Evolutionary conservation across 345 rosid genomes (phyloP).

Genomic region (Rhizophora mangle): DNA sequence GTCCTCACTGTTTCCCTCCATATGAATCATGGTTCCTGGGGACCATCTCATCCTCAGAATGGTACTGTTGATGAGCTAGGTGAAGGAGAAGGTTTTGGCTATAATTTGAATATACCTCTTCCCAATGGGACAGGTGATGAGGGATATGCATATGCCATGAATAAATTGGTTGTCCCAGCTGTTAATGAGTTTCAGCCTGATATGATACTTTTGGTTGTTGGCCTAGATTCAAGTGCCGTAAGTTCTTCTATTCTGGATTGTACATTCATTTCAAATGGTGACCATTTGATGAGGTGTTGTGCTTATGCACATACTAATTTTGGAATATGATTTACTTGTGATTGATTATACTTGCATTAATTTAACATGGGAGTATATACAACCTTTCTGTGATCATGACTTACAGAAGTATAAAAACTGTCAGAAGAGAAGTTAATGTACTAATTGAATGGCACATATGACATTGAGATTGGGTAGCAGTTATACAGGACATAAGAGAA

Average conservation of each 20-base stretch:
- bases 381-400: constrained; percentile 4
- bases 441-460: not conserved
- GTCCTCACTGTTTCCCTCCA: constrained; percentile 84
- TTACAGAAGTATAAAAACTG: not conserved
- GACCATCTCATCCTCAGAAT: constrained; percentile 83
- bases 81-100: constrained; percentile 71
- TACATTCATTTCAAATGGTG: not conserved
- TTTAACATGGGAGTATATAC: too few species aligned
- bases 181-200: constrained; percentile 43
- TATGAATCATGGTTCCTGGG: constrained; percentile 97
- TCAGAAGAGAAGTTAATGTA: constrained; percentile 3
- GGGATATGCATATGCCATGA: constrained; percentile 69
- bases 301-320: not conserved
- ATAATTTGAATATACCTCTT: constrained; percentile 75
- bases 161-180: constrained; percentile 61
- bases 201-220: constrained; percentile 67
- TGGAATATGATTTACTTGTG: not conserved
- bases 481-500: not conserved
- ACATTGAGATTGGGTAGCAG: not conserved
- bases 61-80: constrained; percentile 79
- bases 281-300: not conserved
- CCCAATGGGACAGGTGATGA: constrained; percentile 87
- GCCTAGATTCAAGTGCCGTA: constrained; percentile 96
- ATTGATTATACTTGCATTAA: not conserved
- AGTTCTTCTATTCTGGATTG: constrained; percentile 30